Evolutionary conservation across 768 basidiomycete genomes (phyloP).

Genomic region (Collybia nuda): DNA sequence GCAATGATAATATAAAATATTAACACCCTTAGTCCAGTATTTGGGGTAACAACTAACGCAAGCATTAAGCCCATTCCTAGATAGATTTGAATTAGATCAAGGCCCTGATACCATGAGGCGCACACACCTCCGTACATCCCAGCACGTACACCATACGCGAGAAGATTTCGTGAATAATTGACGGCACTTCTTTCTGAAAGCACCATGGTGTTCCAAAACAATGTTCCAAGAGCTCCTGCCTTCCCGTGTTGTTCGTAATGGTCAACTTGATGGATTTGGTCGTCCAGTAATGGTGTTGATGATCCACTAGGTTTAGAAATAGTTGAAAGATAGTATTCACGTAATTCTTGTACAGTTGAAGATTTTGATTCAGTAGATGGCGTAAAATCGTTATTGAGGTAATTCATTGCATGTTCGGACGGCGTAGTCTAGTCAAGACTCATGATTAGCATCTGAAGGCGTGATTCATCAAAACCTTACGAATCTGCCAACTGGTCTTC

Average conservation of each 20-base stretch:
- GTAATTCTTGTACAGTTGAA: conserved; percentile 24
- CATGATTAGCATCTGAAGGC: conserved; percentile 18
- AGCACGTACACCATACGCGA: conserved; percentile 56
- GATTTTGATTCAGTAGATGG: conserved; percentile 14
- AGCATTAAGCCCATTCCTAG: conserved; percentile 44
- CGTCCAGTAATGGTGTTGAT: not conserved
- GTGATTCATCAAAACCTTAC: conserved; percentile 14
- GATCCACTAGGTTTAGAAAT: not conserved
- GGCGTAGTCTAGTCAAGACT: conserved; percentile 42
- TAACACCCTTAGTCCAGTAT: conserved; percentile 7
- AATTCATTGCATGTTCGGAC: conserved; percentile 59
- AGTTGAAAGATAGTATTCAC: conserved; percentile 32
- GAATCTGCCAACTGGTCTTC: conserved; percentile 33
- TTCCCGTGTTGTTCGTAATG: conserved; percentile 19
- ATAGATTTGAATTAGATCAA: conserved; percentile 1
- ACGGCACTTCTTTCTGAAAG: conserved; percentile 44
- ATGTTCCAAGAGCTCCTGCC: conserved; percentile 25
- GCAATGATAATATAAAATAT: conserved; percentile 29
- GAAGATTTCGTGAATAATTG: conserved; percentile 53
- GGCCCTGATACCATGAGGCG: not conserved
- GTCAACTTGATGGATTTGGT: conserved; percentile 1
- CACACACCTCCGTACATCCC: conserved; percentile 52
- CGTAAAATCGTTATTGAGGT: conserved; percentile 50
- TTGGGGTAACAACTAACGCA: conserved; percentile 25
- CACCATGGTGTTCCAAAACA: conserved; percentile 43